phyloP scores from a whole-genome alignment of 208 protist genomes.

The Naegleria lovaniensis region DNA sequence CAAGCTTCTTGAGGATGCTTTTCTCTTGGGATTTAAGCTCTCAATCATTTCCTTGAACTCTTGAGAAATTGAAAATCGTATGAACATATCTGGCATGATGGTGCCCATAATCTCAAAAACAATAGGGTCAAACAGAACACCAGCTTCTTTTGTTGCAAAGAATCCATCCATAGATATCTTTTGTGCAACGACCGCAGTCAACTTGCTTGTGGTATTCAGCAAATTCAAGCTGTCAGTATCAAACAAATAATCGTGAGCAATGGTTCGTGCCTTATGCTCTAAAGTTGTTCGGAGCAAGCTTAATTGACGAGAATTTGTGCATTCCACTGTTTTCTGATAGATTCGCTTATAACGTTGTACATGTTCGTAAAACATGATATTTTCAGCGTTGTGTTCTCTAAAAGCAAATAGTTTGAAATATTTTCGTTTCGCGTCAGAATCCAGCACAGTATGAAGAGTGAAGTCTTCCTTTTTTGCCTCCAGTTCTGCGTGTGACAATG shows the following conservation, averaged over 20 bases:
- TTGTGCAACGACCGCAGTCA: not conserved
- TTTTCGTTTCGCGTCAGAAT: too few relatives aligned
- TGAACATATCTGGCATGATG: not conserved
- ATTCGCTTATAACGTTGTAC: too few relatives aligned
- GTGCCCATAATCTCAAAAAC: not conserved
- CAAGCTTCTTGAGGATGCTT: too few relatives aligned
- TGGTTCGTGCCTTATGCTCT: not conserved
- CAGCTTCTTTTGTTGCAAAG: not conserved
- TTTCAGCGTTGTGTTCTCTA: too few relatives aligned
- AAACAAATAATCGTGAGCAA: not conserved
- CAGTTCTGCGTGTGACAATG: too few relatives aligned
- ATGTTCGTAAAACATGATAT: too few relatives aligned
- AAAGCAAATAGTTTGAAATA: too few relatives aligned
- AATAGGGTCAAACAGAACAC: not conserved
- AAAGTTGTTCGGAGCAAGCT: too few relatives aligned
- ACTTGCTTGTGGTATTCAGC: not conserved
- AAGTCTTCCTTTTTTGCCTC: too few relatives aligned
- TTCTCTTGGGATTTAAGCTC: not conserved
- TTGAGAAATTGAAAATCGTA: not conserved
- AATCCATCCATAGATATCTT: not conserved
- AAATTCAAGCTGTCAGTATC: not conserved
- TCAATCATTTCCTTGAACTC: not conserved
- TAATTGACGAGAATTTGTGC: too few relatives aligned
- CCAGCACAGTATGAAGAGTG: too few relatives aligned
- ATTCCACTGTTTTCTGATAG: too few relatives aligned